These are phyloP conservation scores for Leucoagaricus sp. DNA, from an alignment of 1,284 basidiomycete species.

Conservation along the genomic window DNA sequence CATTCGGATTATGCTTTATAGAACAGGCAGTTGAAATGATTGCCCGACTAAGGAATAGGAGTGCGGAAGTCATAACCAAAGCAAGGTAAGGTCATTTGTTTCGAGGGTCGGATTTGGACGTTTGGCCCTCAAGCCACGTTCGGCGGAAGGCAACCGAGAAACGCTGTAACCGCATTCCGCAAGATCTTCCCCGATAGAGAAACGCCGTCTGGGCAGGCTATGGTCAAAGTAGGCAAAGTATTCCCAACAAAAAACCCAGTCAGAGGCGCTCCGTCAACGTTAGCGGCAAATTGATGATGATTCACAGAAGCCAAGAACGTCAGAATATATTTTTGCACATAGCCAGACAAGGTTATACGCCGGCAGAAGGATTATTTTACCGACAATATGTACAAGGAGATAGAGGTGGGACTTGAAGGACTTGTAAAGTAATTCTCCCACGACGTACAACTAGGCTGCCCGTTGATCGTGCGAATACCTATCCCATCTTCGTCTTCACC, in stretches of 20 bases:
- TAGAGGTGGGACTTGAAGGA: constrained; percentile 10
- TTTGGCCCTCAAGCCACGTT: constrained; percentile 30
- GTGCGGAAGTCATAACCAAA: constrained; percentile 35
- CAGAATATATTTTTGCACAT: background rate
- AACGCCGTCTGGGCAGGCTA: constrained; percentile 18
- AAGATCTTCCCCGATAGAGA: constrained; percentile 39
- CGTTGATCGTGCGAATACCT: constrained; percentile 39
- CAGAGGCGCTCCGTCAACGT: background rate
- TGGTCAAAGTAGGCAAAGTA: constrained; percentile 7
- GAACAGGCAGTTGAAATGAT: constrained; percentile 8
- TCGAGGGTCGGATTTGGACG: constrained; percentile 31
- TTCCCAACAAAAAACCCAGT: constrained; percentile 9
- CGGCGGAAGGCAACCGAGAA: constrained; percentile 30
- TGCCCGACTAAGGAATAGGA: constrained; percentile 18
- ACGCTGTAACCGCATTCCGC: constrained; percentile 27
- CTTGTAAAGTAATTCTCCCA: constrained; percentile 13
- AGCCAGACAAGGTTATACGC: constrained; percentile 6
- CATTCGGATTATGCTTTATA: constrained; percentile 16
- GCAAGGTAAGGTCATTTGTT: constrained; percentile 30
- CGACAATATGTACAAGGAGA: constrained; percentile 12
- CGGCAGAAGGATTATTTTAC: constrained; percentile 11
- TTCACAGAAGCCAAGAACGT: constrained; percentile 9
- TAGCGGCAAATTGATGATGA: constrained; percentile 10
- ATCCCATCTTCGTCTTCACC: constrained; percentile 29
- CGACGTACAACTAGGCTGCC: constrained; percentile 29